These are phyloP conservation scores for Aspergillus ochraceus DNA, from an alignment of 2,329 filamentous ascomycete genomes.

Conservation along the genomic window DNA sequence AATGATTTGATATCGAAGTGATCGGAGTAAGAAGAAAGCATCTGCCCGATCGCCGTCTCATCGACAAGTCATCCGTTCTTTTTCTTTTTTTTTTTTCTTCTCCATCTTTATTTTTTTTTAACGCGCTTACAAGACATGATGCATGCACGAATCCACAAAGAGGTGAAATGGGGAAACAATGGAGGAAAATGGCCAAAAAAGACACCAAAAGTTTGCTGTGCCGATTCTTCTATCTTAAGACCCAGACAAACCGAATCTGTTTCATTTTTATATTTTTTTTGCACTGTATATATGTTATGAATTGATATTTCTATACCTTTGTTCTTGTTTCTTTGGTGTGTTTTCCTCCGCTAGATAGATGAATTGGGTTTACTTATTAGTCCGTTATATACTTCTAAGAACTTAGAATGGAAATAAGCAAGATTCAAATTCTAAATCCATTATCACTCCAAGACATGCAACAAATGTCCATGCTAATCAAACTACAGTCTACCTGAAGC, in stretches of 20 bases:
- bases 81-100: slow-evolving; percentile 16
- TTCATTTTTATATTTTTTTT: neutral
- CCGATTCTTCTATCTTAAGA: neutral
- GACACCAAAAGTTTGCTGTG: slow-evolving; percentile 6
- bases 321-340: neutral
- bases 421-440: neutral
- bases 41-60: neutral
- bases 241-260: slow-evolving; percentile 1
- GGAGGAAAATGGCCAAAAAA: neutral
- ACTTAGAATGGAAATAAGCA: neutral
- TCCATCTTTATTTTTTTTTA: slow-evolving; percentile 7
- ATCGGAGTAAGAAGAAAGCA: neutral
- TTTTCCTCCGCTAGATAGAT: too few species aligned
- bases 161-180: slow-evolving; percentile 5
- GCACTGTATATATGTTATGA: neutral
- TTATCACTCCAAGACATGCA: neutral
- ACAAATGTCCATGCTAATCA: too few species aligned
- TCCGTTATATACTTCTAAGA: neutral
- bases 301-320: neutral
- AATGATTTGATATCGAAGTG: neutral
- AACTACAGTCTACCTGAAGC: too few species aligned
- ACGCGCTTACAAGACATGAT: slow-evolving; percentile 12
- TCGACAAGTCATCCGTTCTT: slow-evolving; percentile 14
- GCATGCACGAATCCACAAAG: slow-evolving; percentile 11
- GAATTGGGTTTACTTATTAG: too few species aligned